Conservation (phyloP, 208 protist species). For the Leishmania tropica region DNA sequence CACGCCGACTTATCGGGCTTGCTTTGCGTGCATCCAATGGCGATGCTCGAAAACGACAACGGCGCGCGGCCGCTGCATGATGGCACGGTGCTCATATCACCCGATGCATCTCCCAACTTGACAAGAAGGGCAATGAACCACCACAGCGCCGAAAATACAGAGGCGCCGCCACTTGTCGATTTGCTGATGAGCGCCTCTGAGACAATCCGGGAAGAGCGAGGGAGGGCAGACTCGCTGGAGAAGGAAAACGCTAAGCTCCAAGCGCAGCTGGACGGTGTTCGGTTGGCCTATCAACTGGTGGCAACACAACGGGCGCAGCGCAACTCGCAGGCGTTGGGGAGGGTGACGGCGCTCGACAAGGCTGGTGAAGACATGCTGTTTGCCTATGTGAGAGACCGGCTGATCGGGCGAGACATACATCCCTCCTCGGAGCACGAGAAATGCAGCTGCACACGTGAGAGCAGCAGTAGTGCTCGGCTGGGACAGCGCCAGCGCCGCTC, state of each 20-base stretch:
- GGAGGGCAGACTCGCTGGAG: constrained; percentile 16
- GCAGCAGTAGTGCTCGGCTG: neutral
- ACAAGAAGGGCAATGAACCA: neutral
- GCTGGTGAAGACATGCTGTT: neutral
- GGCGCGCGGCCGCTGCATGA: neutral
- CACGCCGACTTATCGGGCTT: neutral
- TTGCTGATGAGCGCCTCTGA: constrained; percentile 30
- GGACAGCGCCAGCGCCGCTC: constrained; percentile 1
- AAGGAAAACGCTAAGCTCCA: constrained; percentile 26
- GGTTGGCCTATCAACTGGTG: constrained; percentile 11
- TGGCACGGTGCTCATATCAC: constrained; percentile 14
- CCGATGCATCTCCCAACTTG: constrained; percentile 6
- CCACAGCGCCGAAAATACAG: neutral
- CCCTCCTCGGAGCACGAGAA: neutral
- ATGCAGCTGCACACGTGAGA: neutral
- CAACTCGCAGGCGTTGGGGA: neutral
- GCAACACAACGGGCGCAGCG: neutral
- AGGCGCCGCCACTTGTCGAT: constrained; percentile 10
- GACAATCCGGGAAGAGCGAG: constrained; percentile 27
- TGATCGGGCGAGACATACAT: neutral
- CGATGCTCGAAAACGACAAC: neutral
- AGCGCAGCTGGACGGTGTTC: constrained; percentile 17
- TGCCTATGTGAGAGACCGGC: constrained; percentile 16
- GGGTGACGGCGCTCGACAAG: neutral
- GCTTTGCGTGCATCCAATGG: neutral